A percentile compares a stretch with the other conserved stretches of the same genome.
Evolutionary conservation across 495 filamentous ascomycete species (phyloP).

Genomic region (Pseudotulostoma volvatum): DNA sequence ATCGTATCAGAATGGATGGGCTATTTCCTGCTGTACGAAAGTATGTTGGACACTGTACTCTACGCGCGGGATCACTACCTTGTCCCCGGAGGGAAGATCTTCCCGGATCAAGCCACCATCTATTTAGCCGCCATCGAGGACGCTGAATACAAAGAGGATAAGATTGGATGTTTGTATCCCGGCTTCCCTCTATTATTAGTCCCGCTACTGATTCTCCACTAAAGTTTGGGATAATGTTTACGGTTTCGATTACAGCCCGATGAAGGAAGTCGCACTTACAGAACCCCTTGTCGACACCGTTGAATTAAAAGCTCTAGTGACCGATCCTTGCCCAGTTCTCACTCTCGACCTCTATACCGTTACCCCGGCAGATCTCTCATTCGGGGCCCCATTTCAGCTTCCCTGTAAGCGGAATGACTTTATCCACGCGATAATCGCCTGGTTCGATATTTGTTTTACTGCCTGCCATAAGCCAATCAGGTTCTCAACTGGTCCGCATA

Average conservation of each 20-base stretch:
- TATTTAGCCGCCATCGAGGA: slow-evolving; percentile 81
- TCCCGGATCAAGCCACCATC: slow-evolving; percentile 79
- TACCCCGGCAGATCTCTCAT: slow-evolving; percentile 55
- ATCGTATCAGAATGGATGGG: slow-evolving; percentile 99
- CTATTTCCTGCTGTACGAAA: slow-evolving; percentile 95
- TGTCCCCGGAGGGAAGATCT: slow-evolving; percentile 65
- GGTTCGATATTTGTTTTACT: slow-evolving; percentile 98
- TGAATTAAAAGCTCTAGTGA: slow-evolving; percentile 62
- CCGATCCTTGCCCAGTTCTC: slow-evolving; percentile 59
- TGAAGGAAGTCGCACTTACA: slow-evolving; percentile 68
- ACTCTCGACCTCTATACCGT: slow-evolving; percentile 73
- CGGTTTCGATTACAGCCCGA: slow-evolving; percentile 87
- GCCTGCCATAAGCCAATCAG: slow-evolving; percentile 77
- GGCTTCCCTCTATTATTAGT: neutral
- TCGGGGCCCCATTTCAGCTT: slow-evolving; percentile 56
- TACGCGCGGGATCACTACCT: slow-evolving; percentile 90
- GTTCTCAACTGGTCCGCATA: slow-evolving; percentile 78
- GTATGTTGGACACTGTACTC: slow-evolving; percentile 93
- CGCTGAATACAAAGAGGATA: slow-evolving; percentile 77
- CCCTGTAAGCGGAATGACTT: slow-evolving; percentile 66
- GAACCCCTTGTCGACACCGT: slow-evolving; percentile 75
- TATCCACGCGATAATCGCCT: slow-evolving; percentile 87
- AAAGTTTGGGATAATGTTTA: slow-evolving; percentile 96
- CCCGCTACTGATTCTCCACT: slow-evolving; percentile 6
- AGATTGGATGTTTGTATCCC: slow-evolving; percentile 53